Percentiles rank a stretch among this genome's conserved stretches.
Evolutionary conservation across 2,329 filamentous ascomycete genomes (phyloP).

Genomic region (Colletotrichum higginsianum): DNA sequence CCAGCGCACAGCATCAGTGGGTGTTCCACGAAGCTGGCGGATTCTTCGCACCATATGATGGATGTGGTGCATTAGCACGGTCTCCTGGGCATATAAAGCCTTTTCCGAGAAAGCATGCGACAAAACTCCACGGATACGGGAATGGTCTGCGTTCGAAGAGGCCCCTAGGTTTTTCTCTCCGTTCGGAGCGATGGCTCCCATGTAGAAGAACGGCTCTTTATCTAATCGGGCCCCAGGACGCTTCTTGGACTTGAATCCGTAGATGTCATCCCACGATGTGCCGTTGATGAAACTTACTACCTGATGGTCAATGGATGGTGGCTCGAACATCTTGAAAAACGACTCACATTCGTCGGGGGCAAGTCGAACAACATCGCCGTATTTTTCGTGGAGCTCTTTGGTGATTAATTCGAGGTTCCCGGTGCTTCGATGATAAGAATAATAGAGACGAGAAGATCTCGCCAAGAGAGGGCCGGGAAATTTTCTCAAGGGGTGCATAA

Average conservation of each 20-base stretch:
- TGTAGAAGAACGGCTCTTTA: background rate
- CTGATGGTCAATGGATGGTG: background rate
- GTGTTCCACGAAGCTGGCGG: background rate
- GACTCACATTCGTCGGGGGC: slow-evolving; percentile 37
- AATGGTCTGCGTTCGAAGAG: background rate
- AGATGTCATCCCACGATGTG: background rate
- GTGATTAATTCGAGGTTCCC: background rate
- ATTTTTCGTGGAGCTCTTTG: slow-evolving; percentile 31
- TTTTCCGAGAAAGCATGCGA: background rate
- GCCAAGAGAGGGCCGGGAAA: slow-evolving; percentile 1
- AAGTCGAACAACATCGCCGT: slow-evolving; percentile 43
- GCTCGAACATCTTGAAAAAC: too few species aligned
- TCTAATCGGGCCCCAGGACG: background rate
- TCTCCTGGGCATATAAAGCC: background rate
- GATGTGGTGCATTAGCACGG: background rate
- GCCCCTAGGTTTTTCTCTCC: background rate
- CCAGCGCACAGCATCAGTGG: background rate
- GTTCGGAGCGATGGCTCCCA: background rate
- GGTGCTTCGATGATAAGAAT: background rate
- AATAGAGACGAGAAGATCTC: background rate
- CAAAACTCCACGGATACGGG: background rate
- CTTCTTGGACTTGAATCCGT: background rate
- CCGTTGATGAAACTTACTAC: background rate
- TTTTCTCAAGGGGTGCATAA: background rate
- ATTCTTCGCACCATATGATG: slow-evolving; percentile 1